Evolutionary conservation across 352 stramenopile genomes (phyloP).

Genomic region (Peronospora farinosa): DNA sequence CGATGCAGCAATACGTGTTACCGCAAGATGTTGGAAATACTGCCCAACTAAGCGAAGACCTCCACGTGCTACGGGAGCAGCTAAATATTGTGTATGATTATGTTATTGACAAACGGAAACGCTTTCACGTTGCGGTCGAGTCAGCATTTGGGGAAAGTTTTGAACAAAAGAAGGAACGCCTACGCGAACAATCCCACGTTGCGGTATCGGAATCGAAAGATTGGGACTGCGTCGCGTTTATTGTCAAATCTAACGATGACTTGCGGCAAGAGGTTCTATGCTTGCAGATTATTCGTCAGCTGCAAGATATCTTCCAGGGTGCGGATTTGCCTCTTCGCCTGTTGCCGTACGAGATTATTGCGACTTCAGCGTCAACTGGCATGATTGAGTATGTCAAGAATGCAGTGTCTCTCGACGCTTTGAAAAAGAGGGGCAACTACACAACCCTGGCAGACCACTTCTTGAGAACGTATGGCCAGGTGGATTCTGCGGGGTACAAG

Average conservation of each 20-base stretch:
- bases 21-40: constrained; percentile 25
- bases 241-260: constrained; percentile 98
- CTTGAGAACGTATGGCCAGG: constrained; percentile 87
- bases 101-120: constrained; percentile 52
- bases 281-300: constrained; percentile 94
- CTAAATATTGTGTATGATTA: constrained; percentile 65
- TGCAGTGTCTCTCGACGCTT: constrained; percentile 93
- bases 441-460: constrained; percentile 89
- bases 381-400: constrained; percentile 97
- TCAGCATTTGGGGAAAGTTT: constrained; percentile 82
- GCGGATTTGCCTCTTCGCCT: constrained; percentile 92
- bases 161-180: constrained; percentile 65
- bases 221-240: constrained; percentile 87
- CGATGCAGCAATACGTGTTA: constrained; percentile 49
- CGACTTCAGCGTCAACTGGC: constrained; percentile 90
- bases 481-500: constrained; percentile 82
- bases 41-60: constrained; percentile 38
- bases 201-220: constrained; percentile 20
- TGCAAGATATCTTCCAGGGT: constrained; percentile 93
- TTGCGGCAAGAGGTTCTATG: constrained; percentile 96
- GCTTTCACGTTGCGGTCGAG: constrained; percentile 60
- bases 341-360: constrained; percentile 94
- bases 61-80: constrained; percentile 62
- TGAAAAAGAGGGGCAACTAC: constrained; percentile 89
- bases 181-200: constrained; percentile 45